Evolutionary conservation across 768 basidiomycete genomes (phyloP), one percentile per base, ranked within the genome.

Genomic region (Coprinellus aureogranulatus): DNA sequence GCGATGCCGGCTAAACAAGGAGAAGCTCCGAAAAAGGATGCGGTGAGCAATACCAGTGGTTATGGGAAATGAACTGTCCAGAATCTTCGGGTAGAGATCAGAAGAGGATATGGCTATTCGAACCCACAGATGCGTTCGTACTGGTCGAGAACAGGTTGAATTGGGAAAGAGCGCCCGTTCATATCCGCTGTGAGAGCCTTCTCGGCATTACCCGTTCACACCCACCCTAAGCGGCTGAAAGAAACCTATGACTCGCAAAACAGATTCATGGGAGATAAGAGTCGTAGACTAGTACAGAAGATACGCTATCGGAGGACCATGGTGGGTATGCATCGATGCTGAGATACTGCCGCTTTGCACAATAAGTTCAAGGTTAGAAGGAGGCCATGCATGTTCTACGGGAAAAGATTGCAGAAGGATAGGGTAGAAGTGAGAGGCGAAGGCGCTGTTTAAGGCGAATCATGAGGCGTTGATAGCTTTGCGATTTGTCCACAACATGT

Each of bases 401-500:
- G n/a, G 16, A 14, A 30, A 27, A 14, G 48, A 52, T 52, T 52
- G 39, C 39, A 39, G 34, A 34, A 14, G 50, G 12, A 52, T 52
- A 52, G 31, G 30, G 50, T 52, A 52, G 50, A 34, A 52, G 50
- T 22, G 50, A 22, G 48, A 55, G 59, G 44, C 28, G n/a, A n/a
- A n/a, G 44, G 47, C 47, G 53, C 31, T 53, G 42, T 25, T 28
- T 30, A 31, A 50, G 34, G 42, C 41, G 42, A 61, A 46, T 70
- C 60, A 79, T 48, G 78, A 73, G 53, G 74, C 66, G 65, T 75
- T 77, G 44, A 80, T 76, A 46, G 90, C 89, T 68, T 86, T 81
- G 63, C 88, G 88, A 67, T 94, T 94, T 58, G 85, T 84, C 92
- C 92, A 94, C 72, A 79, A 75, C 90, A 94, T 92, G 68, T 94